Evolutionary conservation across 495 filamentous ascomycete genomes (phyloP), one percentile per base, ranked within the genome.

Genomic region (Penicillium mononematosum): DNA sequence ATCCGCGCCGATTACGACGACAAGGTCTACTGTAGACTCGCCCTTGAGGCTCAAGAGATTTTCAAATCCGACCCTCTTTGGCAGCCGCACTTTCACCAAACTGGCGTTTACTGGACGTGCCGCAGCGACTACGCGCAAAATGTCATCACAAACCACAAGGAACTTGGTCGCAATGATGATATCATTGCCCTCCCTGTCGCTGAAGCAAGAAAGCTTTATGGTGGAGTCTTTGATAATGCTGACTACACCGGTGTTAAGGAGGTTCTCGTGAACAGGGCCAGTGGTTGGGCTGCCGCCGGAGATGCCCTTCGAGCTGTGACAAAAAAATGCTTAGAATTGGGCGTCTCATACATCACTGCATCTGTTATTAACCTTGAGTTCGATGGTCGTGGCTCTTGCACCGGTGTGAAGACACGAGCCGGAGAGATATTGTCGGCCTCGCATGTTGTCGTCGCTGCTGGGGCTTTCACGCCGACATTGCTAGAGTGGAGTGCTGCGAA

Each of bases 1-100:
- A 69, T 88, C 19, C 84, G 86, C 62, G 78, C 84, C 53, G 86
- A 88, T 63, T 89, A 88, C 68, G 68, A 73, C 34, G 78, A 85
- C 60, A 66, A 74, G 16, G 62, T 81, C 32, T 88, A 88, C 73
- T 78, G 74, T 58, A 55, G 71, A 45, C 72, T 87, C 11, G 85
- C 79, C 17, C 70, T 85, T 17, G 80, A 85, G 60, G 80, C 85
- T 0, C 75, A 78, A 45, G 74, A 80, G 39, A 66, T 76, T 27
- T 88, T 82, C 78, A 72, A 72, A 20, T 66, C 53, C 0, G 79
- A 83, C 67, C 77, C 81, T 4, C 64, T 85, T 1, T 85, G 76
- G 70, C 64, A 71, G 55, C 70, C 70, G 1, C 85, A 76, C 62
- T 87, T 81, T 64, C 82, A 83, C 58, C 70, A 85, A 65, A 81